A percentile compares a stretch with the other conserved stretches of the same genome.
Conservation (phyloP, 208 protist species). For the Acanthamoeba pearcei region DNA sequence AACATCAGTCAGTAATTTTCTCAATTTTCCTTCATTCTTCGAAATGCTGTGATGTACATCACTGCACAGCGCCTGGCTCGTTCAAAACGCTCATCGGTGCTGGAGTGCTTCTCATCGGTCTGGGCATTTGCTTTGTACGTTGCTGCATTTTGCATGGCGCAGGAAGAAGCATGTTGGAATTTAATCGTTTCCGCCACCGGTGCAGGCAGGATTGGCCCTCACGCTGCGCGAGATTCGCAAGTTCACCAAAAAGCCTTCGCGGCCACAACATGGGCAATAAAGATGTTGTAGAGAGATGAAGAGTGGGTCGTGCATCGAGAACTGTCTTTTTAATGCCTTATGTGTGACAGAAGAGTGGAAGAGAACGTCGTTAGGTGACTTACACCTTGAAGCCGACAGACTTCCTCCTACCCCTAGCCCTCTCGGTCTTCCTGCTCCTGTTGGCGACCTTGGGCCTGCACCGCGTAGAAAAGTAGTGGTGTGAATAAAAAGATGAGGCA, state of each 20-base stretch:
- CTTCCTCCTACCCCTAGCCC: slow-evolving; percentile 70
- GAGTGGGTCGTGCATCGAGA: neutral
- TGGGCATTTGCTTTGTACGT: slow-evolving; percentile 57
- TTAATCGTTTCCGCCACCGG: neutral
- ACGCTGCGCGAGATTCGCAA: slow-evolving; percentile 68
- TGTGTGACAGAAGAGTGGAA: slow-evolving; percentile 52
- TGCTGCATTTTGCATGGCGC: neutral
- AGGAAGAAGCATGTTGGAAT: neutral
- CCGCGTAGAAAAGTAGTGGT: slow-evolving; percentile 45
- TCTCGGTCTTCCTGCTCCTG: slow-evolving; percentile 95
- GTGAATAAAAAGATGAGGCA: slow-evolving; percentile 70
- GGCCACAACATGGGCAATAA: neutral
- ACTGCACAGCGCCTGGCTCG: neutral
- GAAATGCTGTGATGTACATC: neutral
- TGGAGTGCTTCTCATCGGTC: slow-evolving; percentile 31
- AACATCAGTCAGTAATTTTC: neutral
- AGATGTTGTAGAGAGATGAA: neutral
- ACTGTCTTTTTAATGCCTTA: slow-evolving; percentile 53
- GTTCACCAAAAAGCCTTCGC: neutral
- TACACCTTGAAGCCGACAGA: slow-evolving; percentile 74
- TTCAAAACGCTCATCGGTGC: slow-evolving; percentile 11
- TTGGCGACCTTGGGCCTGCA: slow-evolving; percentile 92
- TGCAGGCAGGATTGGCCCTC: slow-evolving; percentile 23
- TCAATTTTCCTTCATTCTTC: neutral
- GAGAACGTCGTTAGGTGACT: slow-evolving; percentile 1